Percentiles rank a stretch among this genome's conserved stretches.
Conservation (phyloP, 2,329 filamentous ascomycete species). For the Phialophora verrucosa region DNA sequence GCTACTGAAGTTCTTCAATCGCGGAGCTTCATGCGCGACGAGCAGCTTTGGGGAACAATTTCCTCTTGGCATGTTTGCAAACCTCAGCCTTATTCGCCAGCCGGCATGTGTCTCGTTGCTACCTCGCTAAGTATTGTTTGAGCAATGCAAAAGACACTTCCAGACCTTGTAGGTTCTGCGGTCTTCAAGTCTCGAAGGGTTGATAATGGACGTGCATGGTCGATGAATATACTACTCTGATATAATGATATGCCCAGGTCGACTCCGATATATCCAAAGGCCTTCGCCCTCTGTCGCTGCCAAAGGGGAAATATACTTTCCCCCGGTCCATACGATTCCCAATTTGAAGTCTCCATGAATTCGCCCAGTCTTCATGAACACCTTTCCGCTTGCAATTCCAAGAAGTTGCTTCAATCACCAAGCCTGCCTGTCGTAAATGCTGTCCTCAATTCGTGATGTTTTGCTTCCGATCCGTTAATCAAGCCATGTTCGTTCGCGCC, state of each 20-base stretch:
- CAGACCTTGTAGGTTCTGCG: not conserved
- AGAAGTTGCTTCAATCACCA: conserved; percentile 12
- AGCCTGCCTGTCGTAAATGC: conserved; percentile 20
- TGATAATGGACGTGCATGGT: not conserved
- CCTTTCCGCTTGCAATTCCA: conserved; percentile 16
- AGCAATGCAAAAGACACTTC: not conserved
- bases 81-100: not conserved
- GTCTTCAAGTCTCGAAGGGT: not conserved
- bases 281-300: not conserved
- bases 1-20: not conserved
- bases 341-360: conserved; percentile 2
- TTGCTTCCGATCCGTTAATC: conserved; percentile 21
- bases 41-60: not conserved
- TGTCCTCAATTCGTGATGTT: conserved; percentile 16
- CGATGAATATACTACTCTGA: not conserved
- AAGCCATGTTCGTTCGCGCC: conserved; percentile 20
- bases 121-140: no score
- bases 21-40: conserved; percentile 4
- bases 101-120: not conserved
- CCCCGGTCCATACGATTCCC: not conserved
- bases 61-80: conserved; percentile 11
- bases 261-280: not conserved
- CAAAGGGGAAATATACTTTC: conserved; percentile 4
- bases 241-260: not conserved
- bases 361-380: conserved; percentile 4